These are phyloP conservation scores for Didymellaceae sp. DNA, from an alignment of 2,329 filamentous ascomycete species.

Conservation along the genomic window DNA sequence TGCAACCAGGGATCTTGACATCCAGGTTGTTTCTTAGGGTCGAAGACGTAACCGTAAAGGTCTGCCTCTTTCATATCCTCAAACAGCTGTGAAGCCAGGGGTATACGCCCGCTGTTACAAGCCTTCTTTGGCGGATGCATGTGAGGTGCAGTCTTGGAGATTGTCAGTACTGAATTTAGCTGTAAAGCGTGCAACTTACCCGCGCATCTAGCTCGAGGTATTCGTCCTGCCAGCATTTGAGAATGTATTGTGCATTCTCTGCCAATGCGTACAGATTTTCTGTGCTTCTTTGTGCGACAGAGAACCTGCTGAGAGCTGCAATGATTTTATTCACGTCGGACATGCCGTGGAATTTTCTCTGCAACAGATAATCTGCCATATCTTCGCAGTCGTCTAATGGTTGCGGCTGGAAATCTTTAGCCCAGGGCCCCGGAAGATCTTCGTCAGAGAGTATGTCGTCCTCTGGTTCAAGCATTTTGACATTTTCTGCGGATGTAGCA, in stretches of 20 bases:
- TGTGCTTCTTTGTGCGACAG: slow-evolving; percentile 52
- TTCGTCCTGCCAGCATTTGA: slow-evolving; percentile 65
- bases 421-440: slow-evolving; percentile 48
- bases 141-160: slow-evolving; percentile 56
- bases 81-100: slow-evolving; percentile 56
- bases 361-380: slow-evolving; percentile 51
- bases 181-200: slow-evolving; percentile 26
- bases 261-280: slow-evolving; percentile 64
- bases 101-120: slow-evolving; percentile 55
- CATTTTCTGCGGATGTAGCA: slow-evolving; percentile 34
- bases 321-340: slow-evolving; percentile 52
- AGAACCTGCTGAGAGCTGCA: slow-evolving; percentile 51
- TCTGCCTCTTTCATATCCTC: slow-evolving; percentile 67
- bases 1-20: slow-evolving; percentile 65
- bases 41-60: slow-evolving; percentile 66
- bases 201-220: slow-evolving; percentile 61
- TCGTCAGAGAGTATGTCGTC: slow-evolving; percentile 46
- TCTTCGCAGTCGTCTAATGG: slow-evolving; percentile 47
- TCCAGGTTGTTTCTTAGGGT: slow-evolving; percentile 57
- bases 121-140: slow-evolving; percentile 59
- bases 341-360: slow-evolving; percentile 51
- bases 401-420: slow-evolving; percentile 36
- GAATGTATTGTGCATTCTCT: slow-evolving; percentile 59
- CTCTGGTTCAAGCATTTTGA: slow-evolving; percentile 37
- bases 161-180: slow-evolving; percentile 5